These are phyloP conservation scores for Rhizopus delemar DNA, from an alignment of 371 early-diverging fungal species.

Conservation along the genomic window DNA sequence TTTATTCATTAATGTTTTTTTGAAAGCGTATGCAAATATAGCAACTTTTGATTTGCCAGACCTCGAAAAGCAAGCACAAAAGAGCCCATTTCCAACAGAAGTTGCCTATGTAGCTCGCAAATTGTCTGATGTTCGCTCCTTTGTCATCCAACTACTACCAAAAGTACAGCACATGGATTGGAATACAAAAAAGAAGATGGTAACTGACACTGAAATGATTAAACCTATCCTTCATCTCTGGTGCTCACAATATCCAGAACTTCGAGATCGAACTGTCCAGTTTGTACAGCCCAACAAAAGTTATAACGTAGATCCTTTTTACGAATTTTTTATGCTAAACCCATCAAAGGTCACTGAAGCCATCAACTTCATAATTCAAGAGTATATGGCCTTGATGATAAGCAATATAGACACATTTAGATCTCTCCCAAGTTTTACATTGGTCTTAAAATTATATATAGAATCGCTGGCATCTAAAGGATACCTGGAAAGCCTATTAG, in stretches of 20 bases:
- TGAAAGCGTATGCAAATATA: too few species aligned
- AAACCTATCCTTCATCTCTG: conserved; percentile 28
- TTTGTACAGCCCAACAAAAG: background rate
- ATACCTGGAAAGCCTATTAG: too few species aligned
- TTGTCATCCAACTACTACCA: too few species aligned
- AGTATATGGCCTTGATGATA: conserved; percentile 31
- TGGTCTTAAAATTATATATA: background rate
- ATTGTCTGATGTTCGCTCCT: too few species aligned
- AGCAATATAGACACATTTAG: conserved; percentile 22
- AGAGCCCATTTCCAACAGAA: too few species aligned
- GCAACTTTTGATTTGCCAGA: too few species aligned
- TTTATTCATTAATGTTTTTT: too few species aligned
- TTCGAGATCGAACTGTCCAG: background rate
- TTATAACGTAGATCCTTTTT: too few species aligned
- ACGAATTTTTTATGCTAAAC: background rate
- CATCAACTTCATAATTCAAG: conserved; percentile 23
- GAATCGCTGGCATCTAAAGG: too few species aligned
- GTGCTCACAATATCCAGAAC: conserved; percentile 23
- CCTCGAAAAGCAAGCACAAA: too few species aligned
- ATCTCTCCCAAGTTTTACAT: conserved; percentile 13
- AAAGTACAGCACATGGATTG: background rate
- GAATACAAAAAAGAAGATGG: background rate
- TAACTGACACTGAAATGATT: conserved; percentile 6
- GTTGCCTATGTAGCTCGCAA: too few species aligned
- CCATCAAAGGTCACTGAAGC: conserved; percentile 23